Conservation (phyloP, 2,329 filamentous ascomycete species). For the Alternaria sp. region DNA sequence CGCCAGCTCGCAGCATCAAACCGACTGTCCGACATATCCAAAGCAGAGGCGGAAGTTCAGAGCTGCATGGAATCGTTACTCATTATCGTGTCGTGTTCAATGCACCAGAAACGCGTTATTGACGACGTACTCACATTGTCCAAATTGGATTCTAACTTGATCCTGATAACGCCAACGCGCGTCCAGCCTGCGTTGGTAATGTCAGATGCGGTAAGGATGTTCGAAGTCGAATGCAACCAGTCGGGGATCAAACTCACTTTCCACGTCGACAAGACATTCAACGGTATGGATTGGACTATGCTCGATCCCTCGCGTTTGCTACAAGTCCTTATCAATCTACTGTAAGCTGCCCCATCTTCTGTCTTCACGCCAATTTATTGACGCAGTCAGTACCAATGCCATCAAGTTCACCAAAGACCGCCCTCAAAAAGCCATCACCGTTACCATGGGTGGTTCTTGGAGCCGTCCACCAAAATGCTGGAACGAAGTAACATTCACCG, state of each 20-base stretch:
- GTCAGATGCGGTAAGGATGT: constrained; percentile 41
- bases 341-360: constrained; percentile 36
- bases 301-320: constrained; percentile 41
- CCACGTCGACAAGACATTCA: constrained; percentile 51
- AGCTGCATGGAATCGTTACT: constrained; percentile 44
- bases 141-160: constrained; percentile 42
- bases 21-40: constrained; percentile 10
- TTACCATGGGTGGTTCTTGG: constrained; percentile 50
- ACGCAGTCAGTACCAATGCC: constrained; percentile 39
- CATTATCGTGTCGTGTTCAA: constrained; percentile 49
- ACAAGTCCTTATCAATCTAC: constrained; percentile 41
- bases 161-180: constrained; percentile 37
- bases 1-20: constrained; percentile 8
- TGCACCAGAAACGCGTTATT: constrained; percentile 53
- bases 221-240: constrained; percentile 40
- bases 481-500: constrained; percentile 30
- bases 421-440: constrained; percentile 44
- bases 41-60: constrained; percentile 30
- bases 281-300: constrained; percentile 49
- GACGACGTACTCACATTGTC: constrained; percentile 54
- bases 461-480: constrained; percentile 26
- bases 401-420: constrained; percentile 51
- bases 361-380: constrained; percentile 28
- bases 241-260: constrained; percentile 51
- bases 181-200: constrained; percentile 34